These are phyloP conservation scores for Coniochaeta sp. DNA, from an alignment of 2,329 filamentous ascomycete genomes.

Conservation along the genomic window DNA sequence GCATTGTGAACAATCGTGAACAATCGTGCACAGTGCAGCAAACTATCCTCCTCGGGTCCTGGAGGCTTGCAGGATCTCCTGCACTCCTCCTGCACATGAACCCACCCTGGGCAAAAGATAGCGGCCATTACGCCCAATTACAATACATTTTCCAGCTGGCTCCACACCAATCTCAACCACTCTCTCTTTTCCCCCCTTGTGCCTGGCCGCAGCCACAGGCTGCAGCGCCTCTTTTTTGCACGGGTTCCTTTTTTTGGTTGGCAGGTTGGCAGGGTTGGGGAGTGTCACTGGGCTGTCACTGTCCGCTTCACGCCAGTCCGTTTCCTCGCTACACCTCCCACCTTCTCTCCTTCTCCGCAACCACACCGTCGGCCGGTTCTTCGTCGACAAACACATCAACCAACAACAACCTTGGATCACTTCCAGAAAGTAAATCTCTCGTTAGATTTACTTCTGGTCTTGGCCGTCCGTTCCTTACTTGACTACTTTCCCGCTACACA, in stretches of 20 bases:
- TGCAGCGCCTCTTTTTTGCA: background rate
- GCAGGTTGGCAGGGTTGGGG: background rate
- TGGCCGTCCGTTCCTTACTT: slow-evolving; percentile 56
- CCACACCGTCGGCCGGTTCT: slow-evolving; percentile 17
- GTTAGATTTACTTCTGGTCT: slow-evolving; percentile 45
- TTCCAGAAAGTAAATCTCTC: slow-evolving; percentile 44
- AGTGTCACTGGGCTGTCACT: background rate
- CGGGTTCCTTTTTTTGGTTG: background rate
- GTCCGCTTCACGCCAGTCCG: background rate
- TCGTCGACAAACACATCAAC: slow-evolving; percentile 20
- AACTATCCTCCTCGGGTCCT: background rate
- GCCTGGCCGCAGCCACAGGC: slow-evolving; percentile 1
- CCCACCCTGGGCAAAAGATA: background rate
- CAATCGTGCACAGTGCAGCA: background rate
- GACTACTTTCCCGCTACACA: slow-evolving; percentile 40
- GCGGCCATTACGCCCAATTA: background rate
- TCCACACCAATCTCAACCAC: slow-evolving; percentile 2
- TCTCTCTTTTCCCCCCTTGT: background rate
- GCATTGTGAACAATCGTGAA: background rate
- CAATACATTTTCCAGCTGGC: background rate
- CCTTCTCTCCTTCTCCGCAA: slow-evolving; percentile 16
- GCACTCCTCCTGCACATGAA: background rate
- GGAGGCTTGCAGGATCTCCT: background rate
- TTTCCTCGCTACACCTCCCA: slow-evolving; percentile 14
- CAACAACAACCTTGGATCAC: slow-evolving; percentile 36